Base-by-base conservation (phyloP, 75 land plant genomes). In the Sequoia sempervirens region DNA sequence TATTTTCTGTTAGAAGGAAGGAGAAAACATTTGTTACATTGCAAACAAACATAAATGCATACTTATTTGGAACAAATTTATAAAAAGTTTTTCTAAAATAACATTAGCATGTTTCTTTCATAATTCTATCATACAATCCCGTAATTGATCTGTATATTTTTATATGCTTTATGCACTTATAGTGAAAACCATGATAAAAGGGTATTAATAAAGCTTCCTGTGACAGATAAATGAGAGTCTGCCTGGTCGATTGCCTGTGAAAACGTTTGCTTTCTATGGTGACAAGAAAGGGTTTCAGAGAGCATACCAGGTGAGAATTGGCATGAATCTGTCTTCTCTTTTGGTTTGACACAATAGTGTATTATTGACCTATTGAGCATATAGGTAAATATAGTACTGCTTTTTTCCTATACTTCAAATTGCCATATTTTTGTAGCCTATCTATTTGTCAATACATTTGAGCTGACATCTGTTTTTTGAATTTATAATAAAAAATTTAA, bases 161-260 rank as follows among this genome's bases (percentile, higher is more conserved):
- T 2, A 30, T 66, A 66, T 26, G 70, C 70, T 10, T 69, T 69
- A 9, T 0, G 11, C 26, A 28, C n/a, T 32, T 30, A 69, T 13
- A 69, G n/a, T 69, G 73, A 30, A 70, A 30, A 70, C 32, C 36
- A 32, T 70, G 36, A 70, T 30, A 32, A 3, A 70, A 70, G 36
- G 36, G 26, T 56, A 15, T 80, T 26, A 80, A 82, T 17, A 52
- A 30, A 23, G 41, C 26, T 78, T 46, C 50, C 4, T n/a, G 14
- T 78, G 80, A 53, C 88, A 96, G 99, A 97, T 97, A 73, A 94
- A 89, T 74, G 99, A 95, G 84, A 83, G 96, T 47, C 98, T 93
- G 36, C 94, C 99, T 18, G 99, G 99, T 79, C 91, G 99, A 82
- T 64, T 74, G 52, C 90, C 94, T 40, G 85, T 94, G 52, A 87